phyloP scores from a whole-genome alignment of 164 flowering plant species.

The Liriodendron chinense region DNA sequence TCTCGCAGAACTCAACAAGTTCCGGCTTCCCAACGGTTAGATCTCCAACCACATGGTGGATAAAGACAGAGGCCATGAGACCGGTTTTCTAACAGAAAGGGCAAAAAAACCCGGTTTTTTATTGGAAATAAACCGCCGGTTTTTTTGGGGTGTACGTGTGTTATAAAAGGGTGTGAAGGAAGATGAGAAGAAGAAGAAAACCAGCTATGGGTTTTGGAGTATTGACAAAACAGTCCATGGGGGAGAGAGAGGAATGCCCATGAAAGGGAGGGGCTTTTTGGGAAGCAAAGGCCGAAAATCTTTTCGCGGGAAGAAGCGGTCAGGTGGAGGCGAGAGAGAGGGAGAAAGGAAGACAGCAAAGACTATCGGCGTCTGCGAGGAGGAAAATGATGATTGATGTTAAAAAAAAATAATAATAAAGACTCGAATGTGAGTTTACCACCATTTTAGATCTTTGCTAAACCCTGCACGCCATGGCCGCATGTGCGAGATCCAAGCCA shows the following conservation, averaged over 20 bases:
- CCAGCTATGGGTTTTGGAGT: conserved; percentile 47
- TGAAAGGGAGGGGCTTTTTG: conserved; percentile 9
- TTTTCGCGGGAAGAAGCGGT: not conserved
- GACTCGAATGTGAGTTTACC: too few species aligned
- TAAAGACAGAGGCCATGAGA: conserved; percentile 82
- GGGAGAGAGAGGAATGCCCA: conserved; percentile 15
- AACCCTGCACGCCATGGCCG: too few species aligned
- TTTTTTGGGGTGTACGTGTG: not conserved
- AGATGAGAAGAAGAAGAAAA: conserved; percentile 57
- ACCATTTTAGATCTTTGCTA: too few species aligned
- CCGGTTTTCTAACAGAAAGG: not conserved
- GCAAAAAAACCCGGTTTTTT: not conserved
- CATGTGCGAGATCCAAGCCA: too few species aligned
- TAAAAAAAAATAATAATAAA: too few species aligned
- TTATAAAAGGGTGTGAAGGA: conserved; percentile 63
- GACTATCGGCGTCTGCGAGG: not conserved
- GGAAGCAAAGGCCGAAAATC: not conserved
- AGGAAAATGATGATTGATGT: not conserved
- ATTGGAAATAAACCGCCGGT: not conserved
- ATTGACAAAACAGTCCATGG: conserved; percentile 19
- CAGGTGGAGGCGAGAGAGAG: not conserved
- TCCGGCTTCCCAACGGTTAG: conserved; percentile 96
- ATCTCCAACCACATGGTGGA: conserved; percentile 93
- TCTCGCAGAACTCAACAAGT: conserved; percentile 71
- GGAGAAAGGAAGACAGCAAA: not conserved